Conservation (phyloP, 2,329 filamentous ascomycete species). For the Penicillium brevicompactum region DNA sequence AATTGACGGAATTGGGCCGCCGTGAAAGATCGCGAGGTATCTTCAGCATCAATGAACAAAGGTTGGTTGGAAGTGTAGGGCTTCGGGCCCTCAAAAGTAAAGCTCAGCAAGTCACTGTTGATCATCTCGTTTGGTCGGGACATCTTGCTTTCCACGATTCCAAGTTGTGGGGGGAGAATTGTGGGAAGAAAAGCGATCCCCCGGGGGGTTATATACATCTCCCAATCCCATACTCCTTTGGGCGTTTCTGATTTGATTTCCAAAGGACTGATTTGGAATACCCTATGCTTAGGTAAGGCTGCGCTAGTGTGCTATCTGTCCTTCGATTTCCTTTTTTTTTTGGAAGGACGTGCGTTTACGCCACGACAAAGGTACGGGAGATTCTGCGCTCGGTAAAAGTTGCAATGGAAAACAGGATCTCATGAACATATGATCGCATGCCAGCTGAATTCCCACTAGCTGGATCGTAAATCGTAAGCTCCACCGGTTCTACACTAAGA, state of each 20-base stretch:
- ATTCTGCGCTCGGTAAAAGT: background rate
- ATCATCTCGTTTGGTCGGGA: conserved; percentile 15
- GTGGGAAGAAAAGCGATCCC: background rate
- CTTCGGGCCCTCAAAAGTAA: conserved; percentile 40
- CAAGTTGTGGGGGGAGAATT: background rate
- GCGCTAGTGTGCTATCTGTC: background rate
- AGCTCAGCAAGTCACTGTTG: conserved; percentile 46
- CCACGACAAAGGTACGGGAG: background rate
- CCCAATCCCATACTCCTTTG: background rate
- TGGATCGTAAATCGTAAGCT: background rate
- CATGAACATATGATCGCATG: background rate
- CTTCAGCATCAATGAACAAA: conserved; percentile 46
- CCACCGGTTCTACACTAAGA: conserved; percentile 12
- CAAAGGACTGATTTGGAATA: conserved; percentile 12
- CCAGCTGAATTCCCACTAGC: background rate
- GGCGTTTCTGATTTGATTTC: background rate
- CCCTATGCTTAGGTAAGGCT: conserved; percentile 18
- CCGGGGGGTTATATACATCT: background rate
- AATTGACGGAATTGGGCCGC: conserved; percentile 36
- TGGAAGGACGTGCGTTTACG: no score
- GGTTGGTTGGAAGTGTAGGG: conserved; percentile 41
- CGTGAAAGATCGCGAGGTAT: conserved; percentile 41
- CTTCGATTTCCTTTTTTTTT: background rate
- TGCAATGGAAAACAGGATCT: background rate
- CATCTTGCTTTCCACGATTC: background rate